Base-by-base conservation (phyloP, 2,329 filamentous ascomycete genomes). In the Beauveria caledonica region DNA sequence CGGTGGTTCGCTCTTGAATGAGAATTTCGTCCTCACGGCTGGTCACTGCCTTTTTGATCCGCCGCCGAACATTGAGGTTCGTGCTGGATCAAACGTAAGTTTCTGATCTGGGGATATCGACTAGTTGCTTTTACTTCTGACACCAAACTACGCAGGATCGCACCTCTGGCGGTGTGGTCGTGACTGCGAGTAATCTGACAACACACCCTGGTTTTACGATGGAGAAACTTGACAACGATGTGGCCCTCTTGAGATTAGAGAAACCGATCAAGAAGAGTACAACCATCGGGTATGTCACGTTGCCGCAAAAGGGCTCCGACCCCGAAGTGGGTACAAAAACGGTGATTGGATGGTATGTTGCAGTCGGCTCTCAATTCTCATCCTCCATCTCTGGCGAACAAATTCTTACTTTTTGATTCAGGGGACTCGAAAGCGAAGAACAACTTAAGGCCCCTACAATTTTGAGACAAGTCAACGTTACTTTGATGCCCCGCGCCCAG, bases 271-370 rank as follows among this genome's bases (percentile, higher is more conserved):
- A 27, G 4, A 17, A 29, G 15, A 29, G 23, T 11, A 3, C 5
- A 8, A 49, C 7, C 7, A 49, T 29, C 2, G 15, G 11, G 1
- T 49, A 10, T 27, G 46, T 11, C 23, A 49, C 9, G 25, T 10
- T 49, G 23, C 46, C 46, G 23, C 13, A 27, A n/a, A 17, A 15
- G 6, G 8, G 6, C 46, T 11, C 25, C 7, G 46, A 49, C 15
- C 46, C 46, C 23, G 5, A 48, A 15, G 10, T 13, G 45, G 45
- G 45, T 13, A 3, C 3, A 3, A 23, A 23, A 15, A 48, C 19
- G 19, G 45, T 48, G 10, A 11, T 21, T 10, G 45, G 45, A 25
- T 48, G 45, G 45, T 48, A 48, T 48, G 45, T 48, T 48, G 45
- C 21, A 17, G 45, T 23, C 45, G 45, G 13, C 21, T 48, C 45